A percentile compares a stretch with the other conserved stretches of the same genome.
These are phyloP conservation scores for Hemisphaericaspora xylofermentans DNA, from an alignment of 1,139 yeast species.

Conservation along the genomic window DNA sequence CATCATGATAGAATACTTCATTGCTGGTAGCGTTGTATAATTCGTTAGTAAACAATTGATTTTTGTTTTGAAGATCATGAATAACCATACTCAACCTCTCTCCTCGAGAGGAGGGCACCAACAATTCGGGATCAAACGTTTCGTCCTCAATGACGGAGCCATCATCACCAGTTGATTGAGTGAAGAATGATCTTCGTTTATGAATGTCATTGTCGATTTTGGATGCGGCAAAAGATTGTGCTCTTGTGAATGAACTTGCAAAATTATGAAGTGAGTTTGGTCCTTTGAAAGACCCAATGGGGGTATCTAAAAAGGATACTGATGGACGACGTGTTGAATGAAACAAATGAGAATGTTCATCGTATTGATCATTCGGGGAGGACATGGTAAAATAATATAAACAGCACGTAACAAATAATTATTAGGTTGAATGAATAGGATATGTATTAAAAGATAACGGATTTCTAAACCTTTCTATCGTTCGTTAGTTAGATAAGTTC, in stretches of 20 bases:
- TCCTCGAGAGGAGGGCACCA: slow-evolving; percentile 66
- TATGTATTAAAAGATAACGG: too few species aligned
- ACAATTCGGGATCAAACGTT: slow-evolving; percentile 67
- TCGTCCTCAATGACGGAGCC: slow-evolving; percentile 47
- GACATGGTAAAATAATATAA: not conserved
- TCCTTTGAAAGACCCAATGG: slow-evolving; percentile 48
- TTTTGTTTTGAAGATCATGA: slow-evolving; percentile 31
- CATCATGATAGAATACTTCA: slow-evolving; percentile 46
- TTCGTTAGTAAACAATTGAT: slow-evolving; percentile 26
- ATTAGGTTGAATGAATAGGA: too few species aligned
- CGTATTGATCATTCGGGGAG: not conserved
- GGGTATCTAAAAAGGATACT: slow-evolving; percentile 34
- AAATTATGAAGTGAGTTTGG: slow-evolving; percentile 48
- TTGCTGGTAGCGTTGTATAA: slow-evolving; percentile 17
- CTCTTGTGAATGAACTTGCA: slow-evolving; percentile 48
- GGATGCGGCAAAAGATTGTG: slow-evolving; percentile 46
- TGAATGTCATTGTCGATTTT: slow-evolving; percentile 46
- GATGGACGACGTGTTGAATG: slow-evolving; percentile 23
- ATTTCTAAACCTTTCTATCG: too few species aligned
- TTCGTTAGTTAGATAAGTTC: too few species aligned
- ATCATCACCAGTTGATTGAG: slow-evolving; percentile 16
- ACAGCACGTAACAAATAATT: not conserved
- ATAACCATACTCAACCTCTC: slow-evolving; percentile 60
- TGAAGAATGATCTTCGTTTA: slow-evolving; percentile 42
- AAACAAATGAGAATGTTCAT: slow-evolving; percentile 2